Evolutionary conservation across 768 basidiomycete genomes (phyloP).

Genomic region (Ramaria sp.): DNA sequence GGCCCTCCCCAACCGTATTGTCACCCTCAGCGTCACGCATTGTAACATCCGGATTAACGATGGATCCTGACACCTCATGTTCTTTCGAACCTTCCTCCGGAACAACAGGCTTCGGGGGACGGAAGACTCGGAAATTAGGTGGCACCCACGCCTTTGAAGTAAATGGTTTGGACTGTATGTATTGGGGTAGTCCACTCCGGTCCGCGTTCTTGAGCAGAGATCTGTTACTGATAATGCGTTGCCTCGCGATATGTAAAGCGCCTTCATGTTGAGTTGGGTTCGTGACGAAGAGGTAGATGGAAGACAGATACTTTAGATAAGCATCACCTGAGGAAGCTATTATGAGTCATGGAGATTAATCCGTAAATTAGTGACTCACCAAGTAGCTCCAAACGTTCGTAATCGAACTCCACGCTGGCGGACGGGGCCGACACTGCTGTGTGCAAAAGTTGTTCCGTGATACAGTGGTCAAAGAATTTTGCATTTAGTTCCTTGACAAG

Average conservation of each 20-base stretch:
- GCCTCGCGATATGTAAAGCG: constrained; percentile 52
- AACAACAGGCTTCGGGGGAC: constrained; percentile 1
- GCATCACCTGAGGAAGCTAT: constrained; percentile 45
- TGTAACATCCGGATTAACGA: background rate
- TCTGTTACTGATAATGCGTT: constrained; percentile 67
- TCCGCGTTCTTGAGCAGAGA: constrained; percentile 46
- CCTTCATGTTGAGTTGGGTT: constrained; percentile 58
- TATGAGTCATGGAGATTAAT: background rate
- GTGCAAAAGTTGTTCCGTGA: constrained; percentile 51
- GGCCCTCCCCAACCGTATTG: background rate
- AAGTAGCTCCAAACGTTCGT: constrained; percentile 76
- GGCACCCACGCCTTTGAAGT: constrained; percentile 58
- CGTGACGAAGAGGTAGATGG: constrained; percentile 64
- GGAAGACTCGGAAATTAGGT: constrained; percentile 24
- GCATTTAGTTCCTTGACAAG: constrained; percentile 73
- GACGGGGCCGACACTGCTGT: constrained; percentile 63
- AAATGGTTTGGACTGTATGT: constrained; percentile 65
- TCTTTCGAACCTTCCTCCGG: constrained; percentile 1
- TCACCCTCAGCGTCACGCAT: background rate
- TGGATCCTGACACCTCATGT: background rate
- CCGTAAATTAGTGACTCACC: constrained; percentile 32
- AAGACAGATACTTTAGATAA: constrained; percentile 70
- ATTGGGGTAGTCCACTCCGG: constrained; percentile 53
- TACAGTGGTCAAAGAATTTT: constrained; percentile 48
- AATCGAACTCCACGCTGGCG: constrained; percentile 59